Evolutionary conservation across 2,329 filamentous ascomycete species (phyloP).

Genomic region (Aspergillus hiratsukae): DNA sequence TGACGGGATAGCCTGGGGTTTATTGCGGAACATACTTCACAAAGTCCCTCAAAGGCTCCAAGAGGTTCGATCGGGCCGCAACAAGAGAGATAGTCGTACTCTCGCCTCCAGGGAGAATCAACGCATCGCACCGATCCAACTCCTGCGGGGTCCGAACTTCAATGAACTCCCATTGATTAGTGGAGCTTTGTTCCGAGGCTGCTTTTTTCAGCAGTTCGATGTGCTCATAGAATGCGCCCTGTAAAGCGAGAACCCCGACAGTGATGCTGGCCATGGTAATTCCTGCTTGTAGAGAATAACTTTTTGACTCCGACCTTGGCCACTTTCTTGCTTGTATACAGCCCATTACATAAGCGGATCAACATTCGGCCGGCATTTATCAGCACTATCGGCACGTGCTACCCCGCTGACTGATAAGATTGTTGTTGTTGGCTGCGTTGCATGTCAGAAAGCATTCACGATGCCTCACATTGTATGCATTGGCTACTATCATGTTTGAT

Average conservation of each 20-base stretch:
- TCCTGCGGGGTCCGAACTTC: conserved; percentile 75
- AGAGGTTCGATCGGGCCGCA: conserved; percentile 70
- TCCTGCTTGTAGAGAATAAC: conserved; percentile 1
- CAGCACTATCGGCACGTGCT: conserved; percentile 15
- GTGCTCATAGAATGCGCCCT: conserved; percentile 92
- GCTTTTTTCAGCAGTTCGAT: conserved; percentile 69
- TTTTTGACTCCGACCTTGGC: conserved; percentile 10
- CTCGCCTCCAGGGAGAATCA: conserved; percentile 91
- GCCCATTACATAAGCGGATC: conserved; percentile 5
- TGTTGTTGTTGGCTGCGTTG: neutral
- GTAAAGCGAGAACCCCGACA: conserved; percentile 67
- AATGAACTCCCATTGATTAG: conserved; percentile 56
- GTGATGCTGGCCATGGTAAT: conserved; percentile 40
- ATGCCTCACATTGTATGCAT: neutral
- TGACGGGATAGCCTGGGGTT: conserved; percentile 7
- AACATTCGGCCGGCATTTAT: conserved; percentile 14
- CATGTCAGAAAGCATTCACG: neutral
- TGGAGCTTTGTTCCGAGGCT: conserved; percentile 32
- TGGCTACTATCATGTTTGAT: neutral
- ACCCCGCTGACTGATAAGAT: conserved; percentile 9
- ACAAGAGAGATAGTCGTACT: conserved; percentile 91
- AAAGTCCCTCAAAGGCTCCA: conserved; percentile 82
- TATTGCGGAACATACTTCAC: conserved; percentile 64
- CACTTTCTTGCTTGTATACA: conserved; percentile 2
- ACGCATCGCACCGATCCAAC: conserved; percentile 68